Evolutionary conservation across 768 basidiomycete species (phyloP), one percentile per base, ranked within the genome.

Genomic region (Chalciporus chontae): DNA sequence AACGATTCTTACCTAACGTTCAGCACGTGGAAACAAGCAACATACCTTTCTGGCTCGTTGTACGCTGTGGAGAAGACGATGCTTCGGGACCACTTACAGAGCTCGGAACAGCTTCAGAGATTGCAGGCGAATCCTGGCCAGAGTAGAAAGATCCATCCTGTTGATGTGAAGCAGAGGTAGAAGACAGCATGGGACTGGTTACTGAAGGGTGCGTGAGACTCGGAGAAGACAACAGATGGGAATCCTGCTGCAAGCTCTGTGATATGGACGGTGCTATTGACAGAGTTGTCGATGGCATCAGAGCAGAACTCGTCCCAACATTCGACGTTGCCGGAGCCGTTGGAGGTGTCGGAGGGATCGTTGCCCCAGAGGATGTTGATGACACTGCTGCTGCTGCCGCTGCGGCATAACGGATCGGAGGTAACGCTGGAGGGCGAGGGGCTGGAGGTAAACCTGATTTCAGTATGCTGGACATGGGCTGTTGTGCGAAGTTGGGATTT

Each of bases 331-430:
- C 40, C 36, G 71, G 57, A 18, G 78, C 68, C 58, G 75, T 69
- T 55, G 77, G 65, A 9, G 75, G 63, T 42, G 75, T 62, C 45
- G 71, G 61, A 9, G 74, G 60, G 34, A 69, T 56, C 53, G 65
- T 59, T 55, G 72, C 62, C 4, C 68, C 64, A 37, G 73, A 64
- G 48, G 70, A 69, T 39, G 46, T 31, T n/a, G 50, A 57, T 31
- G 66, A 67, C 7, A 68, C 67, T 0, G 60, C 67, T 0, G 67
- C 66, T 0, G 92, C 94, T 3, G 93, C 94, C 0, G 92, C 93
- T n/a, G 91, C 82, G 27, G 95, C 87, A 65, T 96, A 96, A 43
- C 88, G 78, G 63, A 94, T 89, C 11, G 92, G 87, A 39, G 91
- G 87, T 49, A 90, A 67, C 18, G 77, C 66, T 56, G 79, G 65